Percentiles rank a stretch among this genome's conserved stretches.
Conservation (phyloP, 2,329 filamentous ascomycete genomes). For the Phialocephala subalpina region DNA sequence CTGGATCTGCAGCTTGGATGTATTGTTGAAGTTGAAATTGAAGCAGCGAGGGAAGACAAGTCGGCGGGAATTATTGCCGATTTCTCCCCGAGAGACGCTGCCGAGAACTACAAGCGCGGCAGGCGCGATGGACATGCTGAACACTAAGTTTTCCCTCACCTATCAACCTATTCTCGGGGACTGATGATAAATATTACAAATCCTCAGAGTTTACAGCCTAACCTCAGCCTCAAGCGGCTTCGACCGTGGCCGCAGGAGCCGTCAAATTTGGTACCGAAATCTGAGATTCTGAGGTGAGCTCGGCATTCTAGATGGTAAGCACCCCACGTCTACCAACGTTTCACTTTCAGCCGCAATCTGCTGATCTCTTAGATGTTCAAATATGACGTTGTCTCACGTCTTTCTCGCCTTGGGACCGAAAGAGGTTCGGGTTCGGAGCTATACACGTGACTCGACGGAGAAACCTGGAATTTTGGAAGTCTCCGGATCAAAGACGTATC, state of each 20-base stretch:
- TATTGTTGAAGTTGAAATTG: not conserved
- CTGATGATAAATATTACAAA: conserved; percentile 2
- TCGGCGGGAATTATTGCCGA: not conserved
- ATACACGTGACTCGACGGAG: not conserved
- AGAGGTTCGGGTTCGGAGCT: not conserved
- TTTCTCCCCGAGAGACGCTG: not conserved
- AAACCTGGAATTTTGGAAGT: not conserved
- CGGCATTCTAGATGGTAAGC: not conserved
- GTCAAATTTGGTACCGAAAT: conserved; percentile 1
- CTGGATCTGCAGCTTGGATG: not conserved
- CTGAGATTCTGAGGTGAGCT: conserved; percentile 15
- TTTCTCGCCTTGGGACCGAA: conserved; percentile 4
- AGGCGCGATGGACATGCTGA: not conserved
- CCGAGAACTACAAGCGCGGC: not conserved
- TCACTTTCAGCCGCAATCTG: conserved; percentile 9
- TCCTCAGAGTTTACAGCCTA: not conserved
- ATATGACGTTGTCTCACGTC: not conserved
- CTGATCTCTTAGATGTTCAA: not conserved
- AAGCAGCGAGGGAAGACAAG: not conserved
- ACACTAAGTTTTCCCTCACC: not conserved
- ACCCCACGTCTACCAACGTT: not conserved
- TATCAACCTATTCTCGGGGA: not conserved
- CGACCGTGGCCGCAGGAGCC: not conserved
- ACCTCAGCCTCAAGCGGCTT: conserved; percentile 1
- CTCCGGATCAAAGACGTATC: not conserved